Evolutionary conservation across 192 early-diverging fungal genomes (phyloP).

Genomic region (Dissophora ornata): DNA sequence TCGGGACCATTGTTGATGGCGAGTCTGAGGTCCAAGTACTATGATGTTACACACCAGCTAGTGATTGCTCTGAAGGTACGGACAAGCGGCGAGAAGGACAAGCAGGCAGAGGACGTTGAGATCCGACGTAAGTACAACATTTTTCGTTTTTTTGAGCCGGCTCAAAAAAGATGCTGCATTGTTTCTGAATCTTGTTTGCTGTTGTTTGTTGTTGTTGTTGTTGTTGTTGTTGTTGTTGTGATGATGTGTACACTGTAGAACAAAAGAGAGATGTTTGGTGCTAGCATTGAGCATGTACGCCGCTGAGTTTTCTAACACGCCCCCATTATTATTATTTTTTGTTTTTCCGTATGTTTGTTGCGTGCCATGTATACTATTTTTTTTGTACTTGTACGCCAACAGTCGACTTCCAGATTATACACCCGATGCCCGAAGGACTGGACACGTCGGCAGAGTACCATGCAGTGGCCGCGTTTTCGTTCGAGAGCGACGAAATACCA

Average conservation of each 20-base stretch:
- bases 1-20: neutral
- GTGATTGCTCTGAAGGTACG: conserved; percentile 8
- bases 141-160: neutral
- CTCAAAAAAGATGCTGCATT: neutral
- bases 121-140: conserved; percentile 11
- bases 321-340: too few relatives aligned
- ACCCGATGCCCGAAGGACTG: neutral
- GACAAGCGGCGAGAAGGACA: conserved; percentile 22
- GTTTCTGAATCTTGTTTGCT: neutral
- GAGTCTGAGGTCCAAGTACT: conserved; percentile 8
- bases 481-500: neutral
- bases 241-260: too few relatives aligned
- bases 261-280: too few relatives aligned
- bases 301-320: too few relatives aligned
- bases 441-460: neutral
- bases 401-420: conserved; percentile 8
- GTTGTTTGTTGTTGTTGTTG: too few relatives aligned
- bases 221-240: too few relatives aligned
- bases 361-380: too few relatives aligned
- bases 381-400: too few relatives aligned
- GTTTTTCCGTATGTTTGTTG: too few relatives aligned
- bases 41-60: conserved; percentile 10
- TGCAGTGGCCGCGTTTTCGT: conserved; percentile 8
- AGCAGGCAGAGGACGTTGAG: conserved; percentile 10
- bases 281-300: too few relatives aligned